These are phyloP conservation scores for Penicillium parvum DNA, from an alignment of 495 filamentous ascomycete species.

Conservation along the genomic window DNA sequence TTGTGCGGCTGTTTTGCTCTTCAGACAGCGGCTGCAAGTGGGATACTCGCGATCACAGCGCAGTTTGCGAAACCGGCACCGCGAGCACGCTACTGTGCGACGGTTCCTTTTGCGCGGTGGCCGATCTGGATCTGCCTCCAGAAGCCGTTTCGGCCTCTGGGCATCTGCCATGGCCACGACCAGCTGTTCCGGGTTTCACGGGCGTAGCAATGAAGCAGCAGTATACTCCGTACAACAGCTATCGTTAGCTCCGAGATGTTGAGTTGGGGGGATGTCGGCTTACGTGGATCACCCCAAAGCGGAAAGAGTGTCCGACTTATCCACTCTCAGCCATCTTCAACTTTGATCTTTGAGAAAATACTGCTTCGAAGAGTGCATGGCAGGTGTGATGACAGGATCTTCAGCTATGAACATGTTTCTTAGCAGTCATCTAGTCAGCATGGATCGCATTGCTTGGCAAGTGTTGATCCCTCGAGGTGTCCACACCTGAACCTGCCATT, in stretches of 20 bases:
- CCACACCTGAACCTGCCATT: too few species aligned
- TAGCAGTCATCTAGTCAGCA: too few species aligned
- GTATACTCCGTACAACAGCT: too few species aligned
- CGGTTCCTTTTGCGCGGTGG: constrained; percentile 41
- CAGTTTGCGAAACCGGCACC: constrained; percentile 64
- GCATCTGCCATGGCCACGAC: constrained; percentile 8
- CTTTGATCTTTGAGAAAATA: neutral
- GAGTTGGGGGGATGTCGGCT: constrained; percentile 5
- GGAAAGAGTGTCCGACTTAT: constrained; percentile 13
- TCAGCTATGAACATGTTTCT: too few species aligned
- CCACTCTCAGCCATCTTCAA: neutral
- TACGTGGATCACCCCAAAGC: constrained; percentile 13
- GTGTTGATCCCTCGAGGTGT: too few species aligned
- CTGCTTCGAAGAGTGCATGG: too few species aligned
- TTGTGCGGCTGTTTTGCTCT: constrained; percentile 40
- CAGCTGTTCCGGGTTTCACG: neutral
- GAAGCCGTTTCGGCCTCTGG: too few species aligned
- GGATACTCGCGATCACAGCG: constrained; percentile 66
- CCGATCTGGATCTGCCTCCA: too few species aligned
- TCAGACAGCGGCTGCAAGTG: constrained; percentile 57
- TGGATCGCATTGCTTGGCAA: too few species aligned
- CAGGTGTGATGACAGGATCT: too few species aligned
- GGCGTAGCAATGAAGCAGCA: too few species aligned
- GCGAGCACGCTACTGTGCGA: constrained; percentile 40
- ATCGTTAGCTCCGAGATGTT: constrained; percentile 4